These are phyloP conservation scores for Andrographis paniculata DNA, from an alignment of 305 asterid genomes.

Conservation along the genomic window DNA sequence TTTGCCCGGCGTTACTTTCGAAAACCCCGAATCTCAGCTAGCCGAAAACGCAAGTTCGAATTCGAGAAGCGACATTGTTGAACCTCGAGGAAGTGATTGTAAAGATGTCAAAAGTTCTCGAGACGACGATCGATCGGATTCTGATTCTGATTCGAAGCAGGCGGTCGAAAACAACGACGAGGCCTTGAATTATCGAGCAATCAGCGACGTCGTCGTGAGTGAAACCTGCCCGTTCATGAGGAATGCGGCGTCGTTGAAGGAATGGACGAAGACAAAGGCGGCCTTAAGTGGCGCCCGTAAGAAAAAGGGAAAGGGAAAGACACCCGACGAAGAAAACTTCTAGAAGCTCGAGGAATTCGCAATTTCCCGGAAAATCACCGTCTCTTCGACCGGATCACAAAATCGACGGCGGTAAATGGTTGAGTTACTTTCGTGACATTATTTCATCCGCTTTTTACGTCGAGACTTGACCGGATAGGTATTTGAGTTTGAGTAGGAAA, in stretches of 20 bases:
- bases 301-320: slow-evolving; percentile 33
- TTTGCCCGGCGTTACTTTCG: slow-evolving; percentile 32
- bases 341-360: too few species aligned
- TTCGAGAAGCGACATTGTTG: too few species aligned
- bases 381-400: too few species aligned
- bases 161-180: slow-evolving; percentile 16
- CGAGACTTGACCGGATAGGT: too few species aligned
- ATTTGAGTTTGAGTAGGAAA: too few species aligned
- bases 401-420: too few species aligned
- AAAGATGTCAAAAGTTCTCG: slow-evolving; percentile 9
- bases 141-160: slow-evolving; percentile 15
- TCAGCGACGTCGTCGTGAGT: slow-evolving; percentile 27
- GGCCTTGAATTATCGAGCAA: slow-evolving; percentile 16
- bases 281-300: slow-evolving; percentile 53
- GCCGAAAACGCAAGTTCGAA: too few species aligned
- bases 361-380: too few species aligned
- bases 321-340: too few species aligned
- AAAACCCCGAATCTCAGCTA: slow-evolving; percentile 33
- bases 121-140: slow-evolving; percentile 12
- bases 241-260: slow-evolving; percentile 62
- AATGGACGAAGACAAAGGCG: slow-evolving; percentile 59
- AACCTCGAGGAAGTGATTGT: slow-evolving; percentile 16
- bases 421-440: too few species aligned
- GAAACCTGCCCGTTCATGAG: slow-evolving; percentile 66
- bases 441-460: too few species aligned